Evolutionary conservation across 1,139 yeast genomes (phyloP).

Genomic region (Suhomyces maxii): DNA sequence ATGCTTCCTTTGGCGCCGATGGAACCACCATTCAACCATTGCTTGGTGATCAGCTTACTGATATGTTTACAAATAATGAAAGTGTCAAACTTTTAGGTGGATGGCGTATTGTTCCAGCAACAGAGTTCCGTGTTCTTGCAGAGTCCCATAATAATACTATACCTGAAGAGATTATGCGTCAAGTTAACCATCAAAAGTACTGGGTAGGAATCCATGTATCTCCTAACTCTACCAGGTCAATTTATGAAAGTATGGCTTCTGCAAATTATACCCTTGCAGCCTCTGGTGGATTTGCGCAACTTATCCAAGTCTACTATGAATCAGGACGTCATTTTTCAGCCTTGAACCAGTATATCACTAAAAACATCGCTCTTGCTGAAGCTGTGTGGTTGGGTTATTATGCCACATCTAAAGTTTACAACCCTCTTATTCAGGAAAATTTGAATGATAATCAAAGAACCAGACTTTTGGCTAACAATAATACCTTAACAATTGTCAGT

Average conservation of each 20-base stretch:
- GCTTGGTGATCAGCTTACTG: conserved; percentile 34
- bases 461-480: conserved; percentile 17
- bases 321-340: conserved; percentile 55
- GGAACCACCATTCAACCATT: conserved; percentile 24
- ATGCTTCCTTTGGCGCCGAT: conserved; percentile 23
- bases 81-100: conserved; percentile 27
- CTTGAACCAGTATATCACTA: conserved; percentile 39
- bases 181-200: conserved; percentile 49
- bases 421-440: conserved; percentile 20
- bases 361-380: conserved; percentile 35
- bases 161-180: conserved; percentile 33
- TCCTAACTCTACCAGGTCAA: conserved; percentile 41
- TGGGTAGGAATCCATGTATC: conserved; percentile 55
- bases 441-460: conserved; percentile 14
- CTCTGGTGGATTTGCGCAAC: conserved; percentile 14
- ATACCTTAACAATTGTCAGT: conserved; percentile 20
- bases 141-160: conserved; percentile 31
- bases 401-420: conserved; percentile 25
- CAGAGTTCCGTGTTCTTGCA: conserved; percentile 31
- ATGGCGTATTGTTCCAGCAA: conserved; percentile 38
- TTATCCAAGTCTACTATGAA: conserved; percentile 45
- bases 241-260: conserved; percentile 33
- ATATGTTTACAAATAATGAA: conserved; percentile 21
- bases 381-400: conserved; percentile 21
- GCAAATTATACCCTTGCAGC: conserved; percentile 19